phyloP scores from a whole-genome alignment of 1,284 basidiomycete genomes.

The Ganoderma meredithae region DNA sequence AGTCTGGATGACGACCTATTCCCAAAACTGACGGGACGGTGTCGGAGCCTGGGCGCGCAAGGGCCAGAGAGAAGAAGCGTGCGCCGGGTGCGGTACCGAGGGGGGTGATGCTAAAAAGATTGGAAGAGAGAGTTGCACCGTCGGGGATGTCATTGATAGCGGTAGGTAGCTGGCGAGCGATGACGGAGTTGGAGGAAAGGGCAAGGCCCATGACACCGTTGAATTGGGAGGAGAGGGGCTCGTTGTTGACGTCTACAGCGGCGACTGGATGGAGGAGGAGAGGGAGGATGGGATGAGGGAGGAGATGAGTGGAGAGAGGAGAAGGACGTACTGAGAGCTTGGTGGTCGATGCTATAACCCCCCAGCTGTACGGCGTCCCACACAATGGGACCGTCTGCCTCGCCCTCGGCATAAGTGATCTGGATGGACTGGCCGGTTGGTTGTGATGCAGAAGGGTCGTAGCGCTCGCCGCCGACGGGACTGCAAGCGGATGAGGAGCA shows the following conservation, averaged over 20 bases:
- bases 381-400: slow-evolving; percentile 63
- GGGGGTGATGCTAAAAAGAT: slow-evolving; percentile 71
- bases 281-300: slow-evolving; percentile 12
- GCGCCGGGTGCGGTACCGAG: slow-evolving; percentile 54
- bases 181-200: slow-evolving; percentile 69
- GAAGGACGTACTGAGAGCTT: slow-evolving; percentile 63
- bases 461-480: slow-evolving; percentile 51
- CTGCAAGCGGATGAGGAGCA: slow-evolving; percentile 59
- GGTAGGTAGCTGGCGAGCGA: slow-evolving; percentile 56
- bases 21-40: slow-evolving; percentile 64
- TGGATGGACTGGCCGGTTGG: slow-evolving; percentile 50
- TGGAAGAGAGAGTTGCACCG: slow-evolving; percentile 68
- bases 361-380: slow-evolving; percentile 71
- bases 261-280: slow-evolving; percentile 51
- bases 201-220: slow-evolving; percentile 77
- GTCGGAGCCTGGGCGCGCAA: slow-evolving; percentile 68
- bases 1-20: slow-evolving; percentile 68
- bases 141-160: slow-evolving; percentile 57
- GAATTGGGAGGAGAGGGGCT: slow-evolving; percentile 62
- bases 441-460: slow-evolving; percentile 57
- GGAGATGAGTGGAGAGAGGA: slow-evolving; percentile 3
- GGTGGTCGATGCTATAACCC: slow-evolving; percentile 62
- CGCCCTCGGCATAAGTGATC: slow-evolving; percentile 66
- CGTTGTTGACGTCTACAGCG: slow-evolving; percentile 55
- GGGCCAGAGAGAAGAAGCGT: slow-evolving; percentile 71